phyloP scores from a whole-genome alignment of 1,139 yeast genomes.

The Hansenula lynferdii region DNA sequence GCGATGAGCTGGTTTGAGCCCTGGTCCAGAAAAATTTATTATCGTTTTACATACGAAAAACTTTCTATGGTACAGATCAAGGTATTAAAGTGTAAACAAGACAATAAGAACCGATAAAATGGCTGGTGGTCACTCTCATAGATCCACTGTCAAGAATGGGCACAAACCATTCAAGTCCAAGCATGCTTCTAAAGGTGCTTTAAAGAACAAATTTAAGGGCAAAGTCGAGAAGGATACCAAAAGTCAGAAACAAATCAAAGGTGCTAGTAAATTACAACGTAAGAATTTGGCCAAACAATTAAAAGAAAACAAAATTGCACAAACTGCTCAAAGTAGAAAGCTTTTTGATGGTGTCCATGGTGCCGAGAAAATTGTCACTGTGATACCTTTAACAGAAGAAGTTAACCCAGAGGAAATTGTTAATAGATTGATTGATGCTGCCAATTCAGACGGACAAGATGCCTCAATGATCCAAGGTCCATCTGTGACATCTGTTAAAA shows the following conservation, averaged over 20 bases:
- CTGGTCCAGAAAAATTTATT: background rate
- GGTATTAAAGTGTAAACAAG: background rate
- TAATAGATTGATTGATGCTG: conserved; percentile 39
- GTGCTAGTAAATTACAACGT: conserved; percentile 63
- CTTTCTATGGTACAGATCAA: background rate
- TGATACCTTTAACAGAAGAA: conserved; percentile 76
- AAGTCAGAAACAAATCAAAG: conserved; percentile 35
- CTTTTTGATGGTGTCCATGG: conserved; percentile 78
- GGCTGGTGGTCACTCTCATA: conserved; percentile 68
- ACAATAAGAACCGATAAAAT: background rate
- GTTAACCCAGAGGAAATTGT: conserved; percentile 57
- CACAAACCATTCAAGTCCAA: conserved; percentile 89
- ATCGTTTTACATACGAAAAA: background rate
- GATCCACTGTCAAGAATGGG: conserved; percentile 75
- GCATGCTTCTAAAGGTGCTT: conserved; percentile 86
- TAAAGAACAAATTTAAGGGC: conserved; percentile 78
- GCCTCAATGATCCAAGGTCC: conserved; percentile 37
- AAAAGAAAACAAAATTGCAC: conserved; percentile 64
- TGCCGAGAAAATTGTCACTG: conserved; percentile 77
- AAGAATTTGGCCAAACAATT: conserved; percentile 77
- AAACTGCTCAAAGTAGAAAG: conserved; percentile 43
- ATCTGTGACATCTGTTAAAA: conserved; percentile 42
- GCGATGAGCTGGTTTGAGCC: conserved; percentile 3
- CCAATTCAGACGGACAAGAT: conserved; percentile 26
- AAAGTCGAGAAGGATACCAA: conserved; percentile 68